These are phyloP conservation scores for Boletus sensibilis DNA, from an alignment of 768 basidiomycete species.

Conservation along the genomic window DNA sequence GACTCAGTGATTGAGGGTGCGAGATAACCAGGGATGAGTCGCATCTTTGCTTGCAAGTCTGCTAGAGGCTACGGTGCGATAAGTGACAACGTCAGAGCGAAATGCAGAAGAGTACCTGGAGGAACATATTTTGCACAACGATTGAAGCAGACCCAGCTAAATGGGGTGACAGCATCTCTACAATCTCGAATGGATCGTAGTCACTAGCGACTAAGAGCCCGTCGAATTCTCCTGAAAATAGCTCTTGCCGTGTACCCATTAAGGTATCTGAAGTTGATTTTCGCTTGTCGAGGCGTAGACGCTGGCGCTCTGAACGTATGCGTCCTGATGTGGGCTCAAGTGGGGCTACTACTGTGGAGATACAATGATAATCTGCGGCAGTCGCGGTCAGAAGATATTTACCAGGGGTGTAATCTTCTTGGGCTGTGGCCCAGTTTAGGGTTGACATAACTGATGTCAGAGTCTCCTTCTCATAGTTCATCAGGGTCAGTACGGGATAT, in stretches of 20 bases:
- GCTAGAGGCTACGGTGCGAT: constrained; percentile 57
- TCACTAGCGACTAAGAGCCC: constrained; percentile 82
- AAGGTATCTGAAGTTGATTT: constrained; percentile 66
- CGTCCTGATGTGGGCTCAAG: constrained; percentile 56
- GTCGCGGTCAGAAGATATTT: constrained; percentile 16
- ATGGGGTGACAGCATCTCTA: constrained; percentile 72
- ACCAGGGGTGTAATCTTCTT: constrained; percentile 74
- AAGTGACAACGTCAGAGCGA: constrained; percentile 3
- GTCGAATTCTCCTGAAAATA: constrained; percentile 87
- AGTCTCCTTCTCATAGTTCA: constrained; percentile 75
- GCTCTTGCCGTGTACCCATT: constrained; percentile 65
- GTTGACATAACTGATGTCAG: constrained; percentile 56
- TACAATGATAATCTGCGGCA: constrained; percentile 3
- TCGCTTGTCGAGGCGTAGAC: constrained; percentile 69
- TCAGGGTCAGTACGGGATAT: constrained; percentile 74
- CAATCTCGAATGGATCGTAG: constrained; percentile 81
- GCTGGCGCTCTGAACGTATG: constrained; percentile 71
- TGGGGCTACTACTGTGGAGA: constrained; percentile 52
- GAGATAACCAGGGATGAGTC: constrained; percentile 64
- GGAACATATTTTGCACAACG: constrained; percentile 81
- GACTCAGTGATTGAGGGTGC: constrained; percentile 80
- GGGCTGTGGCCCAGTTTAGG: constrained; percentile 89
- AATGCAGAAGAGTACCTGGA: constrained; percentile 51
- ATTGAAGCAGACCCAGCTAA: constrained; percentile 84
- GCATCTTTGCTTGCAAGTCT: constrained; percentile 70